Base-by-base conservation (phyloP, 805 yeast genomes). In the Candida glaebosa region DNA sequence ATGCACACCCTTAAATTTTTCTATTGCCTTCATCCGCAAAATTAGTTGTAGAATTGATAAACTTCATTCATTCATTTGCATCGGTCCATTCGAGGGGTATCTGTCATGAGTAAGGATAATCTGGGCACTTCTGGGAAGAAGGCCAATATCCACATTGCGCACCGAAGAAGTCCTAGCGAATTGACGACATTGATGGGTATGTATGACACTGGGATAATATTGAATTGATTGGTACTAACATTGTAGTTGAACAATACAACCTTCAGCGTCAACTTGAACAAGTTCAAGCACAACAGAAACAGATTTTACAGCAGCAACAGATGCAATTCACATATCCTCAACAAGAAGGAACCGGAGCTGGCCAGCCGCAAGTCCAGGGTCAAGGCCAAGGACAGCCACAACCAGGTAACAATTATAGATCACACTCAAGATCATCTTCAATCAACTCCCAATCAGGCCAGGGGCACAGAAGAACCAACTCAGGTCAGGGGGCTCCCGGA, bases 81-180 rank as follows among this genome's bases (percentile, higher is more conserved):
- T 10, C 16, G 15, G 6, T 8, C 24, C 12, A 5, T 17, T 6
- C 16, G 19, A 8, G 20, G 20, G 6, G 5, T 7, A 15, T 18
- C 19, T 34, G 15, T 34, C 26, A 34, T 34, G 37, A 34, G 37
- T 34, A 15, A 34, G 8, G n/a, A 18, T 34, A 22, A 34, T 34
- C 14, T 9, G 16, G 12, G 12, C 12, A 28, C 37, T 15, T 50
- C 43, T 18, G 28, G 45, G 24, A 60, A 58, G 49, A 63, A 61
- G 43, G 64, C 67, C 2, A 61, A 58, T 51, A 57, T 93, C 45
- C 95, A 89, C 65, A 89, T 91, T 49, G 98, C 98, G n/a, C 98
- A 93, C 57, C 79, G 98, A 56, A 78, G 96, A 46, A 85, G 97
- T 2, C 97, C 97, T n/a, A 81, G 90, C 51, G 99, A 93, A 61